Evolutionary conservation across 495 filamentous ascomycete genomes (phyloP).

Genomic region (Penicillium pancosmium): DNA sequence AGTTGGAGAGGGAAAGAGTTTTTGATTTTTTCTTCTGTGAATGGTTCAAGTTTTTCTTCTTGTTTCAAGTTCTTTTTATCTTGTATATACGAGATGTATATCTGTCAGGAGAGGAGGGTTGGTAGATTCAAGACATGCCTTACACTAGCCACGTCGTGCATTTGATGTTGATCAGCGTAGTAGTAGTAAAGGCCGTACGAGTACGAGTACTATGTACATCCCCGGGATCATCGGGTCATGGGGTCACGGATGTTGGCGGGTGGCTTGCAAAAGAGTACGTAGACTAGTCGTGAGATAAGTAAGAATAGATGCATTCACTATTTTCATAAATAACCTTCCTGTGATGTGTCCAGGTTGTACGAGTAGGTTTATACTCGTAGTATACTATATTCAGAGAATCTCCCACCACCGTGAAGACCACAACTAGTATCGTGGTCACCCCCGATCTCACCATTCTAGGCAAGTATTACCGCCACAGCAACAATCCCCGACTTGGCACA

Average conservation of each 20-base stretch:
- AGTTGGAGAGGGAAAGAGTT: background rate
- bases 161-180: background rate
- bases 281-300: too few species aligned
- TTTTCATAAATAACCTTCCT: too few species aligned
- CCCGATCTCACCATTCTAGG: background rate
- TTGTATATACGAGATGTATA: background rate
- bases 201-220: too few species aligned
- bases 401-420: too few species aligned
- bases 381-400: too few species aligned
- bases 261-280: too few species aligned
- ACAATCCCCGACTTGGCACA: background rate
- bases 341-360: too few species aligned
- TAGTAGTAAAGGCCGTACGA: background rate
- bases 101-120: background rate
- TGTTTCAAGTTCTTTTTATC: background rate
- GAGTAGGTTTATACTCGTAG: too few species aligned
- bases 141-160: constrained; percentile 1
- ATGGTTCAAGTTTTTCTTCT: background rate
- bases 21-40: background rate
- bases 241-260: too few species aligned
- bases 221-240: too few species aligned
- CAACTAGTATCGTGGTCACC: too few species aligned
- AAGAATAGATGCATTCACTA: too few species aligned
- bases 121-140: background rate
- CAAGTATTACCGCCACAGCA: background rate